Evolutionary conservation across 164 flowering plant species (phyloP), one percentile per base, ranked within the genome.

Genomic region (Sedum album): DNA sequence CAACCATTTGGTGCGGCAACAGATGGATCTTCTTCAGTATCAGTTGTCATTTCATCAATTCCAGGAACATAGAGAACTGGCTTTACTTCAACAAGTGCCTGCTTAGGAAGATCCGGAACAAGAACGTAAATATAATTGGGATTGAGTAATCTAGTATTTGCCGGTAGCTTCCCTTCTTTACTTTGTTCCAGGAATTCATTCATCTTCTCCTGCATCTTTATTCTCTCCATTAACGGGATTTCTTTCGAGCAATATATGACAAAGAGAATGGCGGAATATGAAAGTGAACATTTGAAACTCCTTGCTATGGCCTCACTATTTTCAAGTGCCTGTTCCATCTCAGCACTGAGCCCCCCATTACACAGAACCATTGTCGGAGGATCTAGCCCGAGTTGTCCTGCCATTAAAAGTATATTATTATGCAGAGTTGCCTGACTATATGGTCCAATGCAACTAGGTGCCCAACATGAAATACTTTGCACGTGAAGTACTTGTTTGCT

Each of bases 401-500:
- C 99, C 99, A 94, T 91, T 73, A 87, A 75, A 66, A 94, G 87
- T 71, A 90, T 74, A 39, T 81, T 83, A 69, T 83, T 82, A 66
- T 94, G 90, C 78, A 94, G 81, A 61, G 96, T 90, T 38, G 99
- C 99, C 99, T 94, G 84, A 79, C 99, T 94, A 73, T 91, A 94
- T 31, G 99, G 99, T 65, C 99, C 99, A 71, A 94, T 94, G 79
- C 99, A 94, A 78, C 97, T 90, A 31, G 99, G 99, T 67, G 99
- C 99, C 99, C 99, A 94, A 69, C 85, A 80, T 23, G 99, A 94
- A 75, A 94, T 88, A 75, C 99, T 94, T 73, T 94, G 97, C 31
- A 94, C 97, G 76, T 94, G 97, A 73, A 94, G 77, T 69, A 94
- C 99, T 67, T 71, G 82, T 79, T 94, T 94, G 69, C 80, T 76